These are phyloP conservation scores for Trichomonascaceae sp. DNA, from an alignment of 1,139 yeast genomes.

Conservation along the genomic window DNA sequence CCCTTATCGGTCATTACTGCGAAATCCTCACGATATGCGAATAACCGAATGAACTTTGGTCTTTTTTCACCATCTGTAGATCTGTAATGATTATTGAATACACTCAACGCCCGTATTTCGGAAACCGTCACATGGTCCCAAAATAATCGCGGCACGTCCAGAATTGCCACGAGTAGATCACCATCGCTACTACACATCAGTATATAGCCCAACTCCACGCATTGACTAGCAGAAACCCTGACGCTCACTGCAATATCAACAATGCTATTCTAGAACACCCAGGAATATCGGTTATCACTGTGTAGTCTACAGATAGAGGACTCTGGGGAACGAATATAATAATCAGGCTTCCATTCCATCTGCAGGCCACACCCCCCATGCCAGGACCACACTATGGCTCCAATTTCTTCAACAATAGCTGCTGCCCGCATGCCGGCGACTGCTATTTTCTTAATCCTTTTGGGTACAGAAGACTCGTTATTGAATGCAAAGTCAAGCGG, in stretches of 20 bases:
- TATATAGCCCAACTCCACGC: not conserved
- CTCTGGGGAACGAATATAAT: too few relatives aligned
- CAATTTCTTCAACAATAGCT: not conserved
- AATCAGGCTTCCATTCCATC: too few relatives aligned
- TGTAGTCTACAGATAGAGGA: not conserved
- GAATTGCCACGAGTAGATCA: not conserved
- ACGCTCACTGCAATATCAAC: not conserved
- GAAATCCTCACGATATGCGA: not conserved
- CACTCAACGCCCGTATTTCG: too few relatives aligned
- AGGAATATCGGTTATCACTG: not conserved
- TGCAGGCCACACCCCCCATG: too few relatives aligned
- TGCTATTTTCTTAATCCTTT: not conserved
- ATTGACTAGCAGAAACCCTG: not conserved
- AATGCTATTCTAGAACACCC: not conserved
- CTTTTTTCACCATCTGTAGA: not conserved
- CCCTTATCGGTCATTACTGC: not conserved
- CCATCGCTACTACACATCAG: not conserved
- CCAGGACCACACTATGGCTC: not conserved
- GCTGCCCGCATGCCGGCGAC: not conserved
- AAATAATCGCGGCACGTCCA: too few relatives aligned
- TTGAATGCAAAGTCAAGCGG: not conserved
- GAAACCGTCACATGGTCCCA: too few relatives aligned
- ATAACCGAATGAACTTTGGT: not conserved
- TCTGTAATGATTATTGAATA: not conserved
- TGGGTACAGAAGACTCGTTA: not conserved